Conservation (phyloP, 2,329 filamentous ascomycete species). For the Phyllachora maydis region DNA sequence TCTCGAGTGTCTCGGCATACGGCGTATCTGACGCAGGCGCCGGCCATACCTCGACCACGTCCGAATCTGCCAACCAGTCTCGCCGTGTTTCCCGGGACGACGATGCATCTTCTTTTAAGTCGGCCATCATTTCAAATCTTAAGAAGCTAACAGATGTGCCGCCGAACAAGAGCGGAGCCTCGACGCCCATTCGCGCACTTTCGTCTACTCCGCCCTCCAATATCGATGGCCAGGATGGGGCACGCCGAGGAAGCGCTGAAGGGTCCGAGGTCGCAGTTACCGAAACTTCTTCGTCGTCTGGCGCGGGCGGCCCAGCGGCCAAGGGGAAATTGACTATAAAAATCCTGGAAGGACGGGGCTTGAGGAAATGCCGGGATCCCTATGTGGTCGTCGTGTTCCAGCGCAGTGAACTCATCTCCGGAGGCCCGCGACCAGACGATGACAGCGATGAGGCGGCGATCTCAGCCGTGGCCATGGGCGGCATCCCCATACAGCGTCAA, state of each 20-base stretch:
- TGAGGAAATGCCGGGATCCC: constrained; percentile 68
- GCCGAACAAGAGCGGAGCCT: constrained; percentile 73
- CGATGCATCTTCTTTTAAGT: constrained; percentile 22
- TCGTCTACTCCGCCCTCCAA: constrained; percentile 38
- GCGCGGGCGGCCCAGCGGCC: constrained; percentile 45
- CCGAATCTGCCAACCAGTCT: constrained; percentile 26
- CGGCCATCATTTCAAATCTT: constrained; percentile 45
- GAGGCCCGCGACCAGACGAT: constrained; percentile 49
- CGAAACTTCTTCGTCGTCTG: constrained; percentile 27
- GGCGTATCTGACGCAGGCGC: constrained; percentile 53
- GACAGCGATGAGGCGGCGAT: constrained; percentile 28
- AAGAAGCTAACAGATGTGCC: constrained; percentile 78
- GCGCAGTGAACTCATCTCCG: constrained; percentile 87
- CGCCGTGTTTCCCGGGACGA: constrained; percentile 14
- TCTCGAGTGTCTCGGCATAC: constrained; percentile 39
- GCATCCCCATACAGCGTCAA: constrained; percentile 37
- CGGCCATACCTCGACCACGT: constrained; percentile 28
- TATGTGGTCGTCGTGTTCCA: constrained; percentile 97
- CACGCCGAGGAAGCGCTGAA: too few relatives aligned
- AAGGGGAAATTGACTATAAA: constrained; percentile 83
- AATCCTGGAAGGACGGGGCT: constrained; percentile 65
- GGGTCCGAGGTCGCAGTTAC: too few relatives aligned
- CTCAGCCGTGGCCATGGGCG: constrained; percentile 20
- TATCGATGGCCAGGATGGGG: constrained; percentile 18
- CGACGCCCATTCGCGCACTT: constrained; percentile 74